Conservation (phyloP, 352 stramenopile genomes). For the Phytophthora cactorum region DNA sequence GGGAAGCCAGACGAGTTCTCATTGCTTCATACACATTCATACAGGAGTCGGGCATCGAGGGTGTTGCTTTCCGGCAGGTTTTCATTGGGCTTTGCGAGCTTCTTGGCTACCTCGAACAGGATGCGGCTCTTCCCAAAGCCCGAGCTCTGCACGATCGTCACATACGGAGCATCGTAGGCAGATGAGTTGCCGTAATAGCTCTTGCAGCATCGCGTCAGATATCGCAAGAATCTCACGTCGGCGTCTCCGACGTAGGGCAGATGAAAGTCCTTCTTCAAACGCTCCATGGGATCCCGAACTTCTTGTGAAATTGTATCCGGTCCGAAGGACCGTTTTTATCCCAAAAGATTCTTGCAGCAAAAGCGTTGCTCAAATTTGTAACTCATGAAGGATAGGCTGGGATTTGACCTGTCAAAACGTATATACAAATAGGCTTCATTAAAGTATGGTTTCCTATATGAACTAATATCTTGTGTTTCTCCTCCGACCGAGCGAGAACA, state of each 20-base stretch:
- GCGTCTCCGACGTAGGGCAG: neutral
- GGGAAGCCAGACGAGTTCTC: neutral
- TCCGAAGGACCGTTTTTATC: too few relatives aligned
- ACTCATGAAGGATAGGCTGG: too few relatives aligned
- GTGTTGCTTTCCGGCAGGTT: neutral
- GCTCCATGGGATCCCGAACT: too few relatives aligned
- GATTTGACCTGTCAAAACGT: too few relatives aligned
- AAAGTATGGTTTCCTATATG: too few relatives aligned
- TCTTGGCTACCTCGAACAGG: neutral
- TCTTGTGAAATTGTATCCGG: too few relatives aligned
- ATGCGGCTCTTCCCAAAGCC: neutral
- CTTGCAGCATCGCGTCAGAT: neutral
- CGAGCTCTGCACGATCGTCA: neutral
- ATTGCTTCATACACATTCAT: neutral
- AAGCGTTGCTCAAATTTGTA: too few relatives aligned
- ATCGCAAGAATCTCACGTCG: neutral
- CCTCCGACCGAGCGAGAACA: too few relatives aligned
- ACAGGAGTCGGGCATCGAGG: neutral
- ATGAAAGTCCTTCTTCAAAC: too few relatives aligned
- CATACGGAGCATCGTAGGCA: neutral
- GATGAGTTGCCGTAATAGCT: neutral
- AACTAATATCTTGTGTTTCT: too few relatives aligned
- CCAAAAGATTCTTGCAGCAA: too few relatives aligned
- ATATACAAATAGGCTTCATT: too few relatives aligned
- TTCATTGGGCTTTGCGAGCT: neutral